phyloP scores from a whole-genome alignment of 148 eudicot genomes.

The Amaranthus hypochondriacus region DNA sequence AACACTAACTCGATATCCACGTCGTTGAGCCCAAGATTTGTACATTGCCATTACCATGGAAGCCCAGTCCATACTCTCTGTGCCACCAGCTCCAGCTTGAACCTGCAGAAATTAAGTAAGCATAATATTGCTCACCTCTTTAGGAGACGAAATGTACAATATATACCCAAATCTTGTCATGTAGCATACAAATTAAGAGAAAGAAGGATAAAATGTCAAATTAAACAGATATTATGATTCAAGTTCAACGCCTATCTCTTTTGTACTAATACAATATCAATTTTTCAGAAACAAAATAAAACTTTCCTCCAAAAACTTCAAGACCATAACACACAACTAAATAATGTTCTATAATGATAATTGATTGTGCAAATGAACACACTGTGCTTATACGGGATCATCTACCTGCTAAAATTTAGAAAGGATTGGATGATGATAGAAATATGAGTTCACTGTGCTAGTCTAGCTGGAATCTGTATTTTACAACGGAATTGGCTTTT shows the following conservation, averaged over 20 bases:
- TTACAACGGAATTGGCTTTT: neutral
- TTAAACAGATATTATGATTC: neutral
- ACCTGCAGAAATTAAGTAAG: conserved; percentile 43
- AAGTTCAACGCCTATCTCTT: neutral
- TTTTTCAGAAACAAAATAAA: neutral
- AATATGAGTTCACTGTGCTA: too few relatives aligned
- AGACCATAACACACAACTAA: neutral
- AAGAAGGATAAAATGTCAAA: neutral
- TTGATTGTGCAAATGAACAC: too few relatives aligned
- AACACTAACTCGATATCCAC: conserved; percentile 66
- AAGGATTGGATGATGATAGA: neutral
- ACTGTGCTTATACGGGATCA: neutral
- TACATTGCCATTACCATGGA: conserved; percentile 95
- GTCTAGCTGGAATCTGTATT: neutral
- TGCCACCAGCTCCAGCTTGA: conserved; percentile 99
- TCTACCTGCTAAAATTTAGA: neutral
- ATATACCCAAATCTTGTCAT: neutral
- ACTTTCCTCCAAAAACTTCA: neutral
- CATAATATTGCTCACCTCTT: neutral
- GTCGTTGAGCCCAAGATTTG: conserved; percentile 81
- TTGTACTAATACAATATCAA: neutral
- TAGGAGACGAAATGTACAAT: neutral
- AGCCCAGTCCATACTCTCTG: conserved; percentile 99
- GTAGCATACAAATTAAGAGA: neutral
- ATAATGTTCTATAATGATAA: neutral